Conservation (phyloP, 1,284 basidiomycete species). For the Trichosporon asahii region DNA sequence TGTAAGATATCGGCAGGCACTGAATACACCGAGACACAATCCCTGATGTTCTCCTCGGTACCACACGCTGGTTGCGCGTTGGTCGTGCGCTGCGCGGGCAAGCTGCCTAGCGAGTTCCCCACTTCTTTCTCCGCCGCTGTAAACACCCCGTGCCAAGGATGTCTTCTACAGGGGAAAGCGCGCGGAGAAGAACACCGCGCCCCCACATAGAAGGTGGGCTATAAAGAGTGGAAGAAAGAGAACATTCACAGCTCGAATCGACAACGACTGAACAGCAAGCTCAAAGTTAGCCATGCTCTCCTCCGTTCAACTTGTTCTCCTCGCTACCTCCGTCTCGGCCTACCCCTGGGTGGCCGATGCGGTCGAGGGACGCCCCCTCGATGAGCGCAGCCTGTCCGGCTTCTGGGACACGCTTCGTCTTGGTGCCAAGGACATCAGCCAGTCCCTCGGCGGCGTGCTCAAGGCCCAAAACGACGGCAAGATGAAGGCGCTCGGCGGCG, state of each 20-base stretch:
- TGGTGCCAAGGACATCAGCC: not conserved
- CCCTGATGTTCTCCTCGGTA: not conserved
- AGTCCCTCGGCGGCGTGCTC: not conserved
- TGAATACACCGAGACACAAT: not conserved
- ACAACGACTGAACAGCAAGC: not conserved
- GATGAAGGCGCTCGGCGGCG: constrained; percentile 4
- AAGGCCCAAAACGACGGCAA: not conserved
- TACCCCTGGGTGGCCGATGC: not conserved
- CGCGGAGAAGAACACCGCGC: not conserved
- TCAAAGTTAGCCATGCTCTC: not conserved
- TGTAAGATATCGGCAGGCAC: not conserved
- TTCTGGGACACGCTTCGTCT: not conserved
- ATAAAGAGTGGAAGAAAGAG: not conserved
- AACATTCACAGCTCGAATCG: not conserved
- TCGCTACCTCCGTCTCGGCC: not conserved
- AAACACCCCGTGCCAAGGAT: not conserved
- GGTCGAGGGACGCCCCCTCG: not conserved
- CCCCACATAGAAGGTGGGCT: not conserved
- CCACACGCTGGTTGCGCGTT: not conserved
- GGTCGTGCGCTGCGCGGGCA: not conserved
- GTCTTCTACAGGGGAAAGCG: not conserved
- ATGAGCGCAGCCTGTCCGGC: not conserved
- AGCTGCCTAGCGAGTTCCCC: not conserved
- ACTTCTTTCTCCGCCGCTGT: not conserved
- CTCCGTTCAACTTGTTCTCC: not conserved